phyloP scores from a whole-genome alignment of 805 yeast species.

The Suhomyces tanzawaensis region DNA sequence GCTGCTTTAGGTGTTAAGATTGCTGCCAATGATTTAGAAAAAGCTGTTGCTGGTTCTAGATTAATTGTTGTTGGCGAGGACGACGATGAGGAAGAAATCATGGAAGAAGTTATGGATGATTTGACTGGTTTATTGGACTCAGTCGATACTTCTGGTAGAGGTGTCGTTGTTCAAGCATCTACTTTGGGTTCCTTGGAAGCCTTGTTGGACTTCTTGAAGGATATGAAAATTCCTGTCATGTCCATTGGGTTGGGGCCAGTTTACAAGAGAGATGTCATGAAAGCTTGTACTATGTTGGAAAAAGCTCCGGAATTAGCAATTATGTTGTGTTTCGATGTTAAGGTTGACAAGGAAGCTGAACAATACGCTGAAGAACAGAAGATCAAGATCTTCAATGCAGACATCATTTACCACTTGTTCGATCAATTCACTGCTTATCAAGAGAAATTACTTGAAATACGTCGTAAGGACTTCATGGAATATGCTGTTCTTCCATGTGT shows the following conservation, averaged over 20 bases:
- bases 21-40: slow-evolving; percentile 95
- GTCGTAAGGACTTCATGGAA: slow-evolving; percentile 84
- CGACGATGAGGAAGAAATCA: slow-evolving; percentile 94
- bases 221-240: slow-evolving; percentile 99
- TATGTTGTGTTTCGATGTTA: slow-evolving; percentile 98
- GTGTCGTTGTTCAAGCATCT: slow-evolving; percentile 98
- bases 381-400: slow-evolving; percentile 90
- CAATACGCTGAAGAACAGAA: slow-evolving; percentile 95
- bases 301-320: slow-evolving; percentile 93
- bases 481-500: slow-evolving; percentile 96
- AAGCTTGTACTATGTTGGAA: slow-evolving; percentile 94
- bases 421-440: slow-evolving; percentile 94
- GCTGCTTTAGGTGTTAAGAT: slow-evolving; percentile 99
- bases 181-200: slow-evolving; percentile 99
- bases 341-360: slow-evolving; percentile 96
- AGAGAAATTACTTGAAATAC: slow-evolving; percentile 78
- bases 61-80: slow-evolving; percentile 92
- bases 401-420: slow-evolving; percentile 92
- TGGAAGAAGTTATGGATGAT: slow-evolving; percentile 99
- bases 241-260: slow-evolving; percentile 98
- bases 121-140: slow-evolving; percentile 91
- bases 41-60: slow-evolving; percentile 99
- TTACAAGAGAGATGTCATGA: slow-evolving; percentile 96
- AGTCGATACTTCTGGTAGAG: slow-evolving; percentile 91
- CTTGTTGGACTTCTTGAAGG: slow-evolving; percentile 90